phyloP scores from a whole-genome alignment of 2,329 filamentous ascomycete genomes.

The Aureobasidium sp. region DNA sequence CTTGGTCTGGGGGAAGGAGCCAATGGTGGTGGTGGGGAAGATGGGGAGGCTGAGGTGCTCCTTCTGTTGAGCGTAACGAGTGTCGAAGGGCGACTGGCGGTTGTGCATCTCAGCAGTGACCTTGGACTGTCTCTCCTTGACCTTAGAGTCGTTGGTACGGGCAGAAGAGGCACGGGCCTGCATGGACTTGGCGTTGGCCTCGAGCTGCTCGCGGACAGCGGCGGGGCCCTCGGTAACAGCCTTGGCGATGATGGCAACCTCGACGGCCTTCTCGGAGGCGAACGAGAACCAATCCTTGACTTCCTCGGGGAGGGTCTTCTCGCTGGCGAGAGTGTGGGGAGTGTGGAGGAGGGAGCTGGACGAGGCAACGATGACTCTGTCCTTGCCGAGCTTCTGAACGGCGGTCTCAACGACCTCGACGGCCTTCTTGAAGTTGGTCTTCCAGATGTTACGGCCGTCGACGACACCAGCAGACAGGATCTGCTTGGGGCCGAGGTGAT shows the following conservation, averaged over 20 bases:
- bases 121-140: constrained; percentile 92
- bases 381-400: constrained; percentile 92
- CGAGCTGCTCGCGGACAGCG: constrained; percentile 77
- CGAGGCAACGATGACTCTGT: constrained; percentile 92
- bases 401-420: constrained; percentile 86
- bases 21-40: constrained; percentile 99
- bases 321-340: constrained; percentile 92
- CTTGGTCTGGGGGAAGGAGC: constrained; percentile 98
- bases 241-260: constrained; percentile 92
- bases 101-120: constrained; percentile 81
- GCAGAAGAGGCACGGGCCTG: constrained; percentile 84
- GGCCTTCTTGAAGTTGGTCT: constrained; percentile 96
- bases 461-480: constrained; percentile 93
- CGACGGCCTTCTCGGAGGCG: constrained; percentile 85
- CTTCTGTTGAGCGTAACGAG: constrained; percentile 81
- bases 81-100: constrained; percentile 83
- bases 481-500: constrained; percentile 79
- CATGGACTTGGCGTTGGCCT: constrained; percentile 94
- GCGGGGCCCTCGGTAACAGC: constrained; percentile 90
- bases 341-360: constrained; percentile 98
- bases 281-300: constrained; percentile 98
- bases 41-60: constrained; percentile 86
- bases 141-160: constrained; percentile 93
- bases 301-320: constrained; percentile 96
- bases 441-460: constrained; percentile 99